A percentile compares a stretch with the other conserved stretches of the same genome.
phyloP scores from a whole-genome alignment of 2,329 filamentous ascomycete genomes.

The Apiospora koreana region DNA sequence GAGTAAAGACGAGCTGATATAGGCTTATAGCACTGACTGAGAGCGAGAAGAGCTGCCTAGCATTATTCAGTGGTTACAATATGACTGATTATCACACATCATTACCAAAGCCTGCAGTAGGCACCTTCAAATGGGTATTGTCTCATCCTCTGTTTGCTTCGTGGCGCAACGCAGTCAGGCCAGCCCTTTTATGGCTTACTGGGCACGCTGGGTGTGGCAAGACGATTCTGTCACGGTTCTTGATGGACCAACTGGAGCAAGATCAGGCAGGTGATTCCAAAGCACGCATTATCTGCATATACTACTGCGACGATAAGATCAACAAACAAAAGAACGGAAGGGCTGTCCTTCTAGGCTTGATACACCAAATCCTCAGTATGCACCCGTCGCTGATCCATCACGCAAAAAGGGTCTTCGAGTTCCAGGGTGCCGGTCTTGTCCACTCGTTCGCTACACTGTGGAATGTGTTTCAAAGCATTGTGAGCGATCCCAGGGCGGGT shows the following conservation, averaged over 20 bases:
- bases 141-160: constrained; percentile 29
- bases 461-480: constrained; percentile 34
- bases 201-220: constrained; percentile 40
- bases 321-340: constrained; percentile 35
- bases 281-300: constrained; percentile 29
- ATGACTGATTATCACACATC: constrained; percentile 30
- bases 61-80: constrained; percentile 32
- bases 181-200: constrained; percentile 37
- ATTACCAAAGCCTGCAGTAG: constrained; percentile 31
- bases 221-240: constrained; percentile 36
- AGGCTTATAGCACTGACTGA: constrained; percentile 31
- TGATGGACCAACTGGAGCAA: constrained; percentile 32
- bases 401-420: constrained; percentile 31
- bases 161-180: constrained; percentile 30
- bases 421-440: constrained; percentile 31
- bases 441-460: constrained; percentile 37
- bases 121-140: constrained; percentile 39
- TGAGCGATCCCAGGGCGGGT: constrained; percentile 29
- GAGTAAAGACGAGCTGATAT: background rate
- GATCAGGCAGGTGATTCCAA: constrained; percentile 8
- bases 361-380: constrained; percentile 35
- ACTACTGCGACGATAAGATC: constrained; percentile 38
- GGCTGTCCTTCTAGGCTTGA: constrained; percentile 35
- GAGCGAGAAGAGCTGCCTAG: constrained; percentile 33
- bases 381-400: constrained; percentile 34